Evolutionary conservation across 1,284 basidiomycete genomes (phyloP), one percentile per base, ranked within the genome.

Genomic region (Apiotrichum gracile): DNA sequence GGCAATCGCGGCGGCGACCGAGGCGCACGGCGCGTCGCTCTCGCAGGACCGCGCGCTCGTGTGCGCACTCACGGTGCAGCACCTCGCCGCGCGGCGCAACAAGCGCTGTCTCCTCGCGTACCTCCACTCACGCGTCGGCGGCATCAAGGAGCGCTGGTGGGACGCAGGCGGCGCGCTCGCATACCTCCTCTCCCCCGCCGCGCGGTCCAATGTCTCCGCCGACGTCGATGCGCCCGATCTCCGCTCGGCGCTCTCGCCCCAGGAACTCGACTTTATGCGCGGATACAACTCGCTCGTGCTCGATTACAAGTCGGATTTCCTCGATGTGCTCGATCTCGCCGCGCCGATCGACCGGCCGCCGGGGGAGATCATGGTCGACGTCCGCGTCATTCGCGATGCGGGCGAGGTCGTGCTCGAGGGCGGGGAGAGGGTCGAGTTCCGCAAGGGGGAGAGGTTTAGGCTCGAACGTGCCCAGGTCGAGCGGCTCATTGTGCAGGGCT

Each of bases 51-150:
- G 77, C 72, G 60, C 67, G 27, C 63, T 78, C 25, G 76, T 87
- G 14, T 85, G 88, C 25, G 82, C 85, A 24, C 78, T 94, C 50
- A 82, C 92, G 48, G 83, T 97, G 63, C 85, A 88, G 66, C 90
- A 96, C 71, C 86, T 92, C 9, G 83, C 88, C 25, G 86, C 93
- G 57, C 80, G 85, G 42, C 83, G 91, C 60, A 96, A 97, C 79
- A 94, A 96, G 72, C 86, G 94, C 16, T 91, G 90, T 69, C 80
- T 97, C 8, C 82, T 97, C 34, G 91, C 91, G 1, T 98, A 97
- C 76, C 89, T 97, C 70, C 77, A 82, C 27, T 86, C 89, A 69
- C 83, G 94, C 29, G 75, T 91, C 39, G 86, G 90, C 65, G 84
- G 84, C 53, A 82, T 97, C 51, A 82, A 85, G 61, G 84, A 87